Conservation (phyloP, 208 protist genomes). For the Wallacemonas sp. region DNA sequence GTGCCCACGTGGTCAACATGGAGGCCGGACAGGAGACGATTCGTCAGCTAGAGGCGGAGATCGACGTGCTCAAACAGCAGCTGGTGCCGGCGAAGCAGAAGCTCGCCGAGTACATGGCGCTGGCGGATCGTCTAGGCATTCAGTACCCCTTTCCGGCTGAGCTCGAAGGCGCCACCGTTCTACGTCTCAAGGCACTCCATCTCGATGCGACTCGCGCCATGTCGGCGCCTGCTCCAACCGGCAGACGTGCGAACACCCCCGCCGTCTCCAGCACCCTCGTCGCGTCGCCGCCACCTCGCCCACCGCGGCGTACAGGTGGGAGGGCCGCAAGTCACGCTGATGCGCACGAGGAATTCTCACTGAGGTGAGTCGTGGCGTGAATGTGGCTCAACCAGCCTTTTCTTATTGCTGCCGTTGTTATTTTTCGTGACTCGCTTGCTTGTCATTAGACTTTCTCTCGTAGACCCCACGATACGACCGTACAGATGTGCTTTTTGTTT, state of each 20-base stretch:
- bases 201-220: conserved; percentile 18
- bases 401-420: conserved; percentile 7
- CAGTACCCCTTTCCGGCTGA: conserved; percentile 77
- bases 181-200: conserved; percentile 58
- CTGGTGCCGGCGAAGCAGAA: conserved; percentile 84
- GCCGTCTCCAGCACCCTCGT: neutral
- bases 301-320: neutral
- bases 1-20: neutral
- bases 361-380: neutral
- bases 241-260: neutral
- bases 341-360: neutral
- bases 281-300: conserved; percentile 11
- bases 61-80: conserved; percentile 54
- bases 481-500: conserved; percentile 10
- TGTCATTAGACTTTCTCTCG: neutral
- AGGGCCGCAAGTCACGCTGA: neutral
- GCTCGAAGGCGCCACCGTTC: conserved; percentile 53
- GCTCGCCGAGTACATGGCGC: conserved; percentile 83
- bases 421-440: neutral
- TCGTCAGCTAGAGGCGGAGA: conserved; percentile 46
- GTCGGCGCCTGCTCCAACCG: conserved; percentile 13
- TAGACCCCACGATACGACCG: neutral
- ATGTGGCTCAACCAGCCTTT: conserved; percentile 8
- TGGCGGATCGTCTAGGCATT: conserved; percentile 79
- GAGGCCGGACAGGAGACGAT: conserved; percentile 10